Evolutionary conservation across 148 eudicot species (phyloP).

Genomic region (Pouteria glomerata): DNA sequence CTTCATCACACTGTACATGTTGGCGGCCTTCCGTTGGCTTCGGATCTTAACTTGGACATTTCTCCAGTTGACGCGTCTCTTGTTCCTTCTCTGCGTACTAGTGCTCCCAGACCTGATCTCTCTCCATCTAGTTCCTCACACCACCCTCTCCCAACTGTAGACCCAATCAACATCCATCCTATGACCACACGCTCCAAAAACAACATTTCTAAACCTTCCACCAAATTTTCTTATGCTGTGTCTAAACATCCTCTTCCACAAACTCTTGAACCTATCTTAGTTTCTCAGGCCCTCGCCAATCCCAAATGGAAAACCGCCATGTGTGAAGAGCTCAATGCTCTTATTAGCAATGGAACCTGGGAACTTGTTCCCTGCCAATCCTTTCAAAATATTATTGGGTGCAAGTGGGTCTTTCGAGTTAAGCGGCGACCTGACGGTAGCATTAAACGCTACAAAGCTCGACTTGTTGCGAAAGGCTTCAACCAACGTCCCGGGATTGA

Average conservation of each 20-base stretch:
- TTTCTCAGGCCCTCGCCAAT: neutral
- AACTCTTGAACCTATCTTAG: neutral
- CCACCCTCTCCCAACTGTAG: no score
- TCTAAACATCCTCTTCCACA: neutral
- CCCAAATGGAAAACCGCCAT: no score
- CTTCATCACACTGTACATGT: no score
- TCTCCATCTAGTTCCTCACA: no score
- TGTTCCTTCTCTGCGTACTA: no score
- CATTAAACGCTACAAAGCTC: neutral
- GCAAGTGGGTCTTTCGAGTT: neutral
- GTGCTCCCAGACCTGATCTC: no score
- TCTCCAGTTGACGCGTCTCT: no score
- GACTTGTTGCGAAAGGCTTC: neutral
- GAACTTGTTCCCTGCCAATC: neutral
- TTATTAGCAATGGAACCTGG: neutral
- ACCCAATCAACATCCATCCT: neutral
- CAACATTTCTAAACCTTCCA: neutral
- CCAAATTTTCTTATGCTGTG: neutral
- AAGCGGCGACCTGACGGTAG: neutral
- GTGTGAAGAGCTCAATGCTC: no score
- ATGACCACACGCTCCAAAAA: neutral
- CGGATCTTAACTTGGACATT: no score
- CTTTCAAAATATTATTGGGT: neutral
- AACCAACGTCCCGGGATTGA: neutral
- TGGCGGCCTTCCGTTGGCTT: no score